These are phyloP conservation scores for Nicotiana noctiflora DNA, from an alignment of 257 asterid genomes.

Conservation along the genomic window DNA sequence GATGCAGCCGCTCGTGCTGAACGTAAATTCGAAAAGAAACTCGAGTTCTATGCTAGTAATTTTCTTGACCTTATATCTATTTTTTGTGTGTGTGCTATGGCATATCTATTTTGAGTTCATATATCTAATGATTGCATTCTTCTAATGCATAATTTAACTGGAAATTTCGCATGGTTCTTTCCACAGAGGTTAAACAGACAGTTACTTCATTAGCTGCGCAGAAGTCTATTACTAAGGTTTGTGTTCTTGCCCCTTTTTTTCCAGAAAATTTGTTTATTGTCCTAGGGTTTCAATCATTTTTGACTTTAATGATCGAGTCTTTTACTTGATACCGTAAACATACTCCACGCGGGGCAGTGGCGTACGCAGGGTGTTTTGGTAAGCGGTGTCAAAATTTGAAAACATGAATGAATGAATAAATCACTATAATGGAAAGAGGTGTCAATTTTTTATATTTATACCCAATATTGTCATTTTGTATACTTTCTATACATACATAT, in stretches of 20 bases:
- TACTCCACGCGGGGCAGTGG: too few species aligned
- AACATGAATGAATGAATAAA: too few species aligned
- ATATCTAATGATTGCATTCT: neutral
- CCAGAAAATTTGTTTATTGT: neutral
- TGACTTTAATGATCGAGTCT: neutral
- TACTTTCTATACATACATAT: too few species aligned
- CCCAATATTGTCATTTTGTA: too few species aligned
- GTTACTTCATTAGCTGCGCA: constrained; percentile 29
- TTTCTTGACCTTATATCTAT: neutral
- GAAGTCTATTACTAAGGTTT: constrained; percentile 59
- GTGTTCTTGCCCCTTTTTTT: neutral
- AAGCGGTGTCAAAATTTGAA: too few species aligned
- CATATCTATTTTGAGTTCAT: too few species aligned
- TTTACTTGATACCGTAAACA: neutral
- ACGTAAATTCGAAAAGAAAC: constrained; percentile 63
- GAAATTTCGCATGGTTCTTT: neutral
- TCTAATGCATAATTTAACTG: neutral
- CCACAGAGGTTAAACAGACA: constrained; percentile 57
- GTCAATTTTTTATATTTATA: too few species aligned
- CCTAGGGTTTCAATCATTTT: neutral
- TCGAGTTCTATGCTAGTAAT: constrained; percentile 60
- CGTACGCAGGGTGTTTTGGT: too few species aligned
- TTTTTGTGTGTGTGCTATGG: too few species aligned
- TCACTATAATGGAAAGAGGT: too few species aligned
- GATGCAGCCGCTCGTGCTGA: constrained; percentile 41